These are phyloP conservation scores for Saururus chinensis DNA, from an alignment of 164 flowering plant species.

Conservation along the genomic window DNA sequence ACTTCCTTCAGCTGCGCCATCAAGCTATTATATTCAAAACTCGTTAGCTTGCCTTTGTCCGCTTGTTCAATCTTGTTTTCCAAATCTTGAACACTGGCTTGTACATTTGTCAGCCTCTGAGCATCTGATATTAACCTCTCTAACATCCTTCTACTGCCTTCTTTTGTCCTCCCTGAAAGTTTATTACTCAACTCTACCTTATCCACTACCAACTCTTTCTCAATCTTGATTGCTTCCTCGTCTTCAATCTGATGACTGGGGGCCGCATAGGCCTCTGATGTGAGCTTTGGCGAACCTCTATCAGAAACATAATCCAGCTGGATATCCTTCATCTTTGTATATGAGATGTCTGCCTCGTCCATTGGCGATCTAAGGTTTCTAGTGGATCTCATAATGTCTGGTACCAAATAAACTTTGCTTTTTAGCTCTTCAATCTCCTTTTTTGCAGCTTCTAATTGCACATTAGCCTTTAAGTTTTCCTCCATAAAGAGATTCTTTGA, in stretches of 20 bases:
- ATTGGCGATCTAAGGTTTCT: background rate
- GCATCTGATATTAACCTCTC: slow-evolving; percentile 74
- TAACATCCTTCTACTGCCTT: slow-evolving; percentile 45
- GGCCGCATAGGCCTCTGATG: background rate
- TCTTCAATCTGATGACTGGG: slow-evolving; percentile 8
- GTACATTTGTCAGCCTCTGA: slow-evolving; percentile 66
- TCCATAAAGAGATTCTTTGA: slow-evolving; percentile 21
- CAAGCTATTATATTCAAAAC: slow-evolving; percentile 38
- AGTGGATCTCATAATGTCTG: background rate
- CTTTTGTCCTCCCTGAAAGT: slow-evolving; percentile 21
- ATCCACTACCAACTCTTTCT: slow-evolving; percentile 69
- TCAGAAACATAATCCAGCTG: slow-evolving; percentile 60
- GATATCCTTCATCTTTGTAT: slow-evolving; percentile 61
- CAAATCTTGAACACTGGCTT: slow-evolving; percentile 60
- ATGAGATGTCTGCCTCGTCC: slow-evolving; percentile 5
- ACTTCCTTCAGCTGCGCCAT: slow-evolving; percentile 67
- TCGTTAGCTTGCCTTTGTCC: slow-evolving; percentile 38
- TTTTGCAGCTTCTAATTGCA: slow-evolving; percentile 17
- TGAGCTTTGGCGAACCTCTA: slow-evolving; percentile 1
- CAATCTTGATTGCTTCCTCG: slow-evolving; percentile 26
- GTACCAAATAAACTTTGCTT: background rate
- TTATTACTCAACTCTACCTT: slow-evolving; percentile 49
- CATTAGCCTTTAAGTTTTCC: slow-evolving; percentile 12
- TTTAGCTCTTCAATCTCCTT: slow-evolving; percentile 23
- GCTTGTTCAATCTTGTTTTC: slow-evolving; percentile 48